A percentile compares a stretch with the other conserved stretches of the same genome.
These are phyloP conservation scores for Talaromyces amestolkiae DNA, from an alignment of 2,329 filamentous ascomycete species.

Conservation along the genomic window DNA sequence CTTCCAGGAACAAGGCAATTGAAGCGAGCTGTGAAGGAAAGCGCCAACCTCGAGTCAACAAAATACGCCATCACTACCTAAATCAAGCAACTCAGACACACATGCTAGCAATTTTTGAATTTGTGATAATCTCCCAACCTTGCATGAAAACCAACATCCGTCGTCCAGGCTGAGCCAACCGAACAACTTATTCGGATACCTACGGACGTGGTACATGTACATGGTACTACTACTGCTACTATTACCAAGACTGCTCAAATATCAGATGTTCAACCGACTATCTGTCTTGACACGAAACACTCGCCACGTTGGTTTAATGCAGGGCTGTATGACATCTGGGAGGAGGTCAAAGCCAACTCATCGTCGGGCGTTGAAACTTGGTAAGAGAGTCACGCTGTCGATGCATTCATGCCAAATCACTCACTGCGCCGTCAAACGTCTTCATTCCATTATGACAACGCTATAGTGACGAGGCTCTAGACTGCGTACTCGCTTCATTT, in stretches of 20 bases:
- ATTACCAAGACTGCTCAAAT: not conserved
- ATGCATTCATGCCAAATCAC: not conserved
- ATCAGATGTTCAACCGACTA: not conserved
- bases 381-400: not conserved
- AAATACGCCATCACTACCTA: not conserved
- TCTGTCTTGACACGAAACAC: not conserved
- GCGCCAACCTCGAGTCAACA: not conserved
- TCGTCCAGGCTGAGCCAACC: not conserved
- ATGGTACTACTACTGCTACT: not conserved
- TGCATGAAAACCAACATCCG: slow-evolving; percentile 6
- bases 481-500: not conserved
- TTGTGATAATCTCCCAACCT: slow-evolving; percentile 5
- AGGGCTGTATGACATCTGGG: not conserved
- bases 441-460: not conserved
- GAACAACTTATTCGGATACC: not conserved
- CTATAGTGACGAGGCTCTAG: not conserved
- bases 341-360: not conserved
- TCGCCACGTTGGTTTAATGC: not conserved
- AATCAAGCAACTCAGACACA: not conserved
- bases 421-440: not conserved
- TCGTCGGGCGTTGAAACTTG: not conserved
- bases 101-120: slow-evolving; percentile 1
- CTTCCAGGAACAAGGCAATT: not conserved
- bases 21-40: not conserved
- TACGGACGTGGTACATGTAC: not conserved